These are phyloP conservation scores for Dryas drummondii DNA, from an alignment of 306 rosid species.

Conservation along the genomic window DNA sequence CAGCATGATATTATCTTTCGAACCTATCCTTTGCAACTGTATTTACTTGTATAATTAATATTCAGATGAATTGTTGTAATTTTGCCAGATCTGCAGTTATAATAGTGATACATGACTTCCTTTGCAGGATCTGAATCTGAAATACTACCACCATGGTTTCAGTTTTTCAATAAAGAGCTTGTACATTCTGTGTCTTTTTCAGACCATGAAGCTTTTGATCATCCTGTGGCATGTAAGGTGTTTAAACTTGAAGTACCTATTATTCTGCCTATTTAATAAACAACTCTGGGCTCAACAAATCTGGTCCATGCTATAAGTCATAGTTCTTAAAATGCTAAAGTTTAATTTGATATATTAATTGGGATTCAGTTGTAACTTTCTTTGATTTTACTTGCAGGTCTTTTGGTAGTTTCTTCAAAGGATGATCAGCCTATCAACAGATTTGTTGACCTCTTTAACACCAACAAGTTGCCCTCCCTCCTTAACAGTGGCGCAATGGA, in stretches of 20 bases:
- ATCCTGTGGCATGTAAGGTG: conserved; percentile 94
- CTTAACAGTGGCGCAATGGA: conserved; percentile 88
- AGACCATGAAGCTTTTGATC: conserved; percentile 98
- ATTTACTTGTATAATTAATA: background rate
- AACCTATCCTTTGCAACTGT: background rate
- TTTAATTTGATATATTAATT: background rate
- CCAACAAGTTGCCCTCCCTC: conserved; percentile 82
- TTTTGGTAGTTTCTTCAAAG: conserved; percentile 87
- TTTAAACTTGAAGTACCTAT: conserved; percentile 26
- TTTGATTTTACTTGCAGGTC: conserved; percentile 58
- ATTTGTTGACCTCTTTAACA: conserved; percentile 71
- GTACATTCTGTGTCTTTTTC: conserved; percentile 74
- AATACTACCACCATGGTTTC: conserved; percentile 80
- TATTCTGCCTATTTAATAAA: conserved; percentile 11
- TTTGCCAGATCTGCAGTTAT: conserved; percentile 6
- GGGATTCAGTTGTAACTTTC: conserved; percentile 8
- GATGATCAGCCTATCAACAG: conserved; percentile 85
- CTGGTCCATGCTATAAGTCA: background rate
- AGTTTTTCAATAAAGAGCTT: conserved; percentile 82
- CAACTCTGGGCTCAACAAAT: conserved; percentile 13
- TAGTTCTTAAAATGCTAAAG: background rate
- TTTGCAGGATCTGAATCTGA: conserved; percentile 66
- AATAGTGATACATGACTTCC: conserved; percentile 12
- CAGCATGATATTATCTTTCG: background rate
- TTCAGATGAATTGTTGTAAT: background rate